Evolutionary conservation across 108 stramenopile genomes (phyloP), one percentile per base, ranked within the genome.

Genomic region (Discostella pseudostelligera): DNA sequence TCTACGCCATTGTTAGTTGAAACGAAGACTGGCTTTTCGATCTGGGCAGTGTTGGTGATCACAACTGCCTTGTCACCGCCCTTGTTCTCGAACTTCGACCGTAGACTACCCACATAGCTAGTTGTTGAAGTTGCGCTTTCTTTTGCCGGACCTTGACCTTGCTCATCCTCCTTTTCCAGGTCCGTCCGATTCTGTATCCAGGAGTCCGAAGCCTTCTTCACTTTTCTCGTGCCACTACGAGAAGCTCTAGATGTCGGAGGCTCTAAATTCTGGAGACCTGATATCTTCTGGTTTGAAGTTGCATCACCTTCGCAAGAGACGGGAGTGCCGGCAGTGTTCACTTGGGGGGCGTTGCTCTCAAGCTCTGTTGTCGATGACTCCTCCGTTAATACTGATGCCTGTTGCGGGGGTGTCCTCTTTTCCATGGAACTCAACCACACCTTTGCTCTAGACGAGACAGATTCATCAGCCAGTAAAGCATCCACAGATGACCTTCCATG

Each of bases 391-490:
- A 43, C 17, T 22, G 59, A 36, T 14, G 32, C 35, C 39, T 59
- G 59, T 39, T 42, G 49, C 3, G 9, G 49, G 8, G 11, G 22
- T 16, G 22, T 22, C 58, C 46, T 46, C 26, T 60, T 74, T 37
- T 74, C 60, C 66, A 67, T 67, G 16, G 60, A 67, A 50, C 49
- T 32, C 65, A 60, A 51, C 72, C 59, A 67, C 43, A 59, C 62
- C 21, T 51, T 36, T 16, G 61, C 70, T 57, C 62, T 56, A 17
- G 49, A 17, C 39, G 65, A 62, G 28, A 45, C 73, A 11, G 17
- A 17, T 10, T 10, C 36, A 19, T 22, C 21, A 50, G 21, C 22
- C 22, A 2, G 25, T 26, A 11, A 26, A 0, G 26, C 9, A 26
- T 17, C 50, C 14, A 14, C 50, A 24, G 10, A 6, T 51, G 50